Base-by-base conservation (phyloP, 352 stramenopile genomes). In the Phytopythium kandeliae region DNA sequence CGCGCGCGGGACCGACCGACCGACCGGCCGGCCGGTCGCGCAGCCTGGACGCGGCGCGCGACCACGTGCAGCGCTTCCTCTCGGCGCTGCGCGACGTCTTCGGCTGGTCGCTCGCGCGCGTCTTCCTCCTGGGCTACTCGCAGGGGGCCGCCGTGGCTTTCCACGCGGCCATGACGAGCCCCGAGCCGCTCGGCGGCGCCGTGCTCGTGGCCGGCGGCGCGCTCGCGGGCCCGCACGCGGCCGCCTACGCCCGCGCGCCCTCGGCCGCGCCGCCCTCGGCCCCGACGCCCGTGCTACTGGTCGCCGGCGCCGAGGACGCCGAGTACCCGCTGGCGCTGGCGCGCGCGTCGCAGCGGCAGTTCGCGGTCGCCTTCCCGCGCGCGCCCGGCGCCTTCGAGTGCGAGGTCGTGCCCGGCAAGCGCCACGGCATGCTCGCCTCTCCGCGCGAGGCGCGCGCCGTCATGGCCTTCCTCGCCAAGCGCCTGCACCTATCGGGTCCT, bases 121-220 rank as follows among this genome's bases (percentile, higher is more conserved):
- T 89, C 22, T 85, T 85, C 47, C 53, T 89, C 31, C 78, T 89
- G 30, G 78, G 63, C 2, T 86, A 85, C 51, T 86, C 78, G 0
- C 78, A 89, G 38, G 78, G 75, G 40, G 78, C 75, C 3, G 82
- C 69, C 35, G 69, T 86, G 13, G 75, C 74, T 24, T 86, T 80
- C 59, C 68, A 89, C 34, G 50, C 69, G 50, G 63, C 70, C 10
- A 71, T 77, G 58, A 80, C 69, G 24, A 51, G 44, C 15, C 47
- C 53, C 43, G 57, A 64, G 26, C 69, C 67, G 0, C 58, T 89
- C 2, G 75, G 75, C 24, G 75, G 78, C 19, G 56, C 85, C 22
- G 63, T 86, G 3, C 43, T 86, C 4, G 57, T 86, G 22, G 67
- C 71, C 12, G 78, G 78, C 22, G 78, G 75, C 4, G 53, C 57